Base-by-base conservation (phyloP, 129 eudicot species). In the Dittrichia graveolens region DNA sequence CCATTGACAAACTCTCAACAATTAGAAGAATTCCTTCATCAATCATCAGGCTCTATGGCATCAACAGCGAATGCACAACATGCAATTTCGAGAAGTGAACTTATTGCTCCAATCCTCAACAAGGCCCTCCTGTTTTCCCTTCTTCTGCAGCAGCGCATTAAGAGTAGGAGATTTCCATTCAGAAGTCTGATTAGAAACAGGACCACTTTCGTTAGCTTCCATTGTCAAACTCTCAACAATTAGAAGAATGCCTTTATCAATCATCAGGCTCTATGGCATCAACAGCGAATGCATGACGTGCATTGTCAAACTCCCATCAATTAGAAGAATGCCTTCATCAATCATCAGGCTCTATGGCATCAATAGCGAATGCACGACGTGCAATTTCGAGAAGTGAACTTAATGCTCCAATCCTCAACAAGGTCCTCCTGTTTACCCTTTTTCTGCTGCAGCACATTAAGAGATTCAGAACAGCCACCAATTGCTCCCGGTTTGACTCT, bases 261-360 rank as follows among this genome's bases (percentile, higher is more conserved):
- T 95, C 99, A 49, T 96, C 99, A 53, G 99, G 96, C 77, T 95
- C 99, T 69, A 90, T 95, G 54, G 97, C 99, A 84, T 95, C 99
- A 69, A 95, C 91, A 19, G 94, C 88, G 79, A 95, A 95, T 15
- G 99, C 99, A 57, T 94, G 97, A 38, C 97, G 82, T 14, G 97
- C 99, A 43, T 94, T 95, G 75, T 95, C 99, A 8, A 90, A n/a
- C n/a, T n/a, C n/a, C n/a, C n/a, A n/a, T n/a, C n/a, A n/a, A n/a
- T n/a, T n/a, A n/a, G n/a, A n/a, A n/a, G n/a, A n/a, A n/a, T n/a
- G n/a, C n/a, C n/a, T n/a, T n/a, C n/a, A n/a, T n/a, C n/a, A n/a
- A n/a, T 95, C 99, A 49, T 96, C 99, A 53, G 99, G 96, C 77
- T 95, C 99, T 69, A 90, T 95, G 54, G 97, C 99, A 84, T 95